A percentile compares a stretch with the other conserved stretches of the same genome.
These are phyloP conservation scores for Rutstroemia sp. DNA, from an alignment of 2,329 filamentous ascomycete genomes.

Conservation along the genomic window DNA sequence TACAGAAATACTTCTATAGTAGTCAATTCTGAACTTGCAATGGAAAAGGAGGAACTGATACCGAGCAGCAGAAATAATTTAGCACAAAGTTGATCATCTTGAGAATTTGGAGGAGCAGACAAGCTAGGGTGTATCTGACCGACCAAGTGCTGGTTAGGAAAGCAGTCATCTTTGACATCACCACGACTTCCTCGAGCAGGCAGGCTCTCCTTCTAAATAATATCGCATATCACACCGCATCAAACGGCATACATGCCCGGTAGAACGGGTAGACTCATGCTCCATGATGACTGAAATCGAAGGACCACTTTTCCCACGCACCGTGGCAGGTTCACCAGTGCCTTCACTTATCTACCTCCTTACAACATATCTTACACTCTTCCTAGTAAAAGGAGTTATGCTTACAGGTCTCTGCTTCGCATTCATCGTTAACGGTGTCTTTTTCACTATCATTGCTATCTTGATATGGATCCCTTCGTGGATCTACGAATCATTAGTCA, in stretches of 20 bases:
- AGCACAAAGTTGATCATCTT: too few relatives aligned
- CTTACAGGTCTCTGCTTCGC: neutral
- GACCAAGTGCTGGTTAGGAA: neutral
- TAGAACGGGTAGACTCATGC: neutral
- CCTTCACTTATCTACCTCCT: neutral
- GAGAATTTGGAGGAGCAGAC: too few relatives aligned
- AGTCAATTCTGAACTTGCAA: too few relatives aligned
- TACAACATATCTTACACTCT: neutral
- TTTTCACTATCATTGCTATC: neutral
- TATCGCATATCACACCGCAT: neutral
- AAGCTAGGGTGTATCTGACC: too few relatives aligned
- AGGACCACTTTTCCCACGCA: neutral
- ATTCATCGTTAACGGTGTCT: neutral
- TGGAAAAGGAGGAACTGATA: too few relatives aligned
- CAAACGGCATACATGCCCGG: neutral
- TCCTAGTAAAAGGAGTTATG: neutral
- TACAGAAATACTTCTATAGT: too few relatives aligned
- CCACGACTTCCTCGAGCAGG: neutral
- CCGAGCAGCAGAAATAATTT: too few relatives aligned
- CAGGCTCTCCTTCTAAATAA: neutral
- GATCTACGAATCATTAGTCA: neutral
- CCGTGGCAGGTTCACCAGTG: neutral
- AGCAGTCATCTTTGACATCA: neutral
- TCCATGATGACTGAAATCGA: neutral
- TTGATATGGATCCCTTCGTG: constrained; percentile 1